phyloP scores from a whole-genome alignment of 495 filamentous ascomycete species.

The Xylaria curta region DNA sequence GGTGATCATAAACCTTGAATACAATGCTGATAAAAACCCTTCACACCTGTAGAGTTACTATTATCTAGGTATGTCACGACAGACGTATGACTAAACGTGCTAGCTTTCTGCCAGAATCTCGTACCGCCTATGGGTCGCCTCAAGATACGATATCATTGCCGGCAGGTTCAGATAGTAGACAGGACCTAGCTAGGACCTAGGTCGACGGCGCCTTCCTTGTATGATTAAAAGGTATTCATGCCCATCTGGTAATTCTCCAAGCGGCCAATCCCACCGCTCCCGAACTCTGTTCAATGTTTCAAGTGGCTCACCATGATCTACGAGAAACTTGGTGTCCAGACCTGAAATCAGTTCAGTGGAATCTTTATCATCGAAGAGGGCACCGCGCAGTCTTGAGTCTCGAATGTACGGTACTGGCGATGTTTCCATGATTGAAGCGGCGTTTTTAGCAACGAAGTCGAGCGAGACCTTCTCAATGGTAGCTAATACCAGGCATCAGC shows the following conservation, averaged over 20 bases:
- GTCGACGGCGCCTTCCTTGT: background rate
- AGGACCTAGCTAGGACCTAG: background rate
- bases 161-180: background rate
- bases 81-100: no score
- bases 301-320: background rate
- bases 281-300: background rate
- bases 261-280: background rate
- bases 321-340: background rate
- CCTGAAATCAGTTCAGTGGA: background rate
- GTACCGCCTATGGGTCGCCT: no score
- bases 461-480: background rate
- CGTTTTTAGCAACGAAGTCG: background rate
- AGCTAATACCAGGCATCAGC: background rate
- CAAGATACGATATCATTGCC: no score
- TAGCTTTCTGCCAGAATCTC: no score
- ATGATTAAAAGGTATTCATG: background rate
- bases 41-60: background rate
- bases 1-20: background rate
- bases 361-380: background rate
- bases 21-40: background rate
- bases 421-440: background rate
- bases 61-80: background rate
- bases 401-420: background rate
- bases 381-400: background rate
- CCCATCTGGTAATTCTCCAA: background rate